These are phyloP conservation scores for Massariosphaeria phaeospora DNA, from an alignment of 495 filamentous ascomycete genomes.

Conservation along the genomic window DNA sequence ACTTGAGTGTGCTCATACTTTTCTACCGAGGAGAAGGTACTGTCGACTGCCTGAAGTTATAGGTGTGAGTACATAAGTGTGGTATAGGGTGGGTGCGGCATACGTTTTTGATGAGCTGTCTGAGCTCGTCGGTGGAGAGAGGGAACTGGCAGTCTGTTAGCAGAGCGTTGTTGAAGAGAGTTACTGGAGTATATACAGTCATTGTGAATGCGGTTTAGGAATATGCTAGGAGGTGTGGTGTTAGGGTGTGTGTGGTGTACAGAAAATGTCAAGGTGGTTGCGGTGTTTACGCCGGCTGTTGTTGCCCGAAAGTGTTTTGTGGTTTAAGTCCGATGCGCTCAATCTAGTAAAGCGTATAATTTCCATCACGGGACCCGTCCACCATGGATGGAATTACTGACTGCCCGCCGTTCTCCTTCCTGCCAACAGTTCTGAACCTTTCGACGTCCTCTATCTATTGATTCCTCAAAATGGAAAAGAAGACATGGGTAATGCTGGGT, in stretches of 20 bases:
- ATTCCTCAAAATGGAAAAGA: no score
- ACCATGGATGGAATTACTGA: no score
- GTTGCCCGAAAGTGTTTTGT: conserved; percentile 57
- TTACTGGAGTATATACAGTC: background rate
- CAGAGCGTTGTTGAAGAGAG: background rate
- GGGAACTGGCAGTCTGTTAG: background rate
- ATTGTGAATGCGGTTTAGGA: conserved; percentile 1
- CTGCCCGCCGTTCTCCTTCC: no score
- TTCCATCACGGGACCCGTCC: no score
- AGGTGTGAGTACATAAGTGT: conserved; percentile 11
- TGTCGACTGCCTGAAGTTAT: conserved; percentile 67
- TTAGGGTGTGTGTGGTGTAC: background rate
- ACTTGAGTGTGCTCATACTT: conserved; percentile 79
- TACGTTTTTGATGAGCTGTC: conserved; percentile 80
- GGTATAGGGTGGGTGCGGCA: conserved; percentile 40
- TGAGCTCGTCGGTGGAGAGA: conserved; percentile 65
- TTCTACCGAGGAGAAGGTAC: conserved; percentile 61
- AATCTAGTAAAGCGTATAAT: no score
- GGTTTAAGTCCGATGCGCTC: no score
- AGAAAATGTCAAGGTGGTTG: background rate
- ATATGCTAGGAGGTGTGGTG: background rate
- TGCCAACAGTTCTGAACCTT: no score
- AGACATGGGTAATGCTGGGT: no score
- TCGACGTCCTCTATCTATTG: no score
- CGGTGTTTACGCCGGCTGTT: conserved; percentile 4